Conservation (phyloP, 192 early-diverging fungal species). For the Coemansia sp. region DNA sequence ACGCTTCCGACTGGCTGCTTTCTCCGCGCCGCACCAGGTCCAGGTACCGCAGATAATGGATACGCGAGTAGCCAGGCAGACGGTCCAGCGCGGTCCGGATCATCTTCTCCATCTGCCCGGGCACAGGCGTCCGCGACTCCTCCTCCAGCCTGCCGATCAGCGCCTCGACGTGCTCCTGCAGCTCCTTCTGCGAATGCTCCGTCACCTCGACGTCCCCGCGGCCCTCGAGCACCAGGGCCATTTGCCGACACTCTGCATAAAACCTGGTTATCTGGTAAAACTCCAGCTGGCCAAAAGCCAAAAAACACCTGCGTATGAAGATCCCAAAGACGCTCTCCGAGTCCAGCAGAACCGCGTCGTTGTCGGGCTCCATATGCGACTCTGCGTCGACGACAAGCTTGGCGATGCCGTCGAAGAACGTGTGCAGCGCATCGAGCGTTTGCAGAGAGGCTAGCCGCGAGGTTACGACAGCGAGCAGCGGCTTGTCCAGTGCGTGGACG, state of each 20-base stretch:
- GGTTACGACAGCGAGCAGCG: slow-evolving; percentile 16
- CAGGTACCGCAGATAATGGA: slow-evolving; percentile 34
- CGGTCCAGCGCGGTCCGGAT: slow-evolving; percentile 5
- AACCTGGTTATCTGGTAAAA: slow-evolving; percentile 36
- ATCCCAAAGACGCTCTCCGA: slow-evolving; percentile 48
- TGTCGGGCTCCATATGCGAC: slow-evolving; percentile 3
- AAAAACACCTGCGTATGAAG: slow-evolving; percentile 41
- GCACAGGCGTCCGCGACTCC: slow-evolving; percentile 11
- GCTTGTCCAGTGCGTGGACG: slow-evolving; percentile 10
- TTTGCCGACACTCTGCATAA: slow-evolving; percentile 15
- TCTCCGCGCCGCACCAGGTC: slow-evolving; percentile 32
- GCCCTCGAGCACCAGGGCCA: not conserved
- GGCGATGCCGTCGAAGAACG: slow-evolving; percentile 29
- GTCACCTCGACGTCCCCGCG: not conserved
- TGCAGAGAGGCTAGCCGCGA: slow-evolving; percentile 11
- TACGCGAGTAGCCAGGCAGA: slow-evolving; percentile 22
- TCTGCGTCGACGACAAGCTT: slow-evolving; percentile 20
- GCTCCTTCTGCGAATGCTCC: slow-evolving; percentile 21
- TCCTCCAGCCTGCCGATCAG: slow-evolving; percentile 29
- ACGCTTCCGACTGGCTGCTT: slow-evolving; percentile 14
- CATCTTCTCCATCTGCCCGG: slow-evolving; percentile 11
- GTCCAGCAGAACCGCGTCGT: slow-evolving; percentile 23
- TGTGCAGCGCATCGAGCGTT: slow-evolving; percentile 27
- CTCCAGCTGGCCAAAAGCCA: slow-evolving; percentile 51
- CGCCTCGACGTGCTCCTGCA: slow-evolving; percentile 28